Evolutionary conservation across 495 filamentous ascomycete species (phyloP).

Genomic region (Pyronema omphalodes): DNA sequence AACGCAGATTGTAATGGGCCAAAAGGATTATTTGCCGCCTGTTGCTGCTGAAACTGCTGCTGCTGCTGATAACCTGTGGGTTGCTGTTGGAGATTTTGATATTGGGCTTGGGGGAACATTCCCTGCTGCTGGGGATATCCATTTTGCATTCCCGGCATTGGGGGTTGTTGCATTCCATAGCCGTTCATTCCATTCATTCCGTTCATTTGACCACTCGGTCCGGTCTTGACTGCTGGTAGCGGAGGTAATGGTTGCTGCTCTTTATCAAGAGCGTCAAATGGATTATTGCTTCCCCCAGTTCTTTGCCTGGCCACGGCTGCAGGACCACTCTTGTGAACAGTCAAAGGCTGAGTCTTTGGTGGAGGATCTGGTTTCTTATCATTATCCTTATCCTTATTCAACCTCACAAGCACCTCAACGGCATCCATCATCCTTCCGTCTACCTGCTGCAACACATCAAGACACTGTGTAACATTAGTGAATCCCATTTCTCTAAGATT

Average conservation of each 20-base stretch:
- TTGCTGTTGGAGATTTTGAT: constrained; percentile 26
- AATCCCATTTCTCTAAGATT: constrained; percentile 86
- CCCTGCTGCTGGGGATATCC: constrained; percentile 1
- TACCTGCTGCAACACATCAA: constrained; percentile 56
- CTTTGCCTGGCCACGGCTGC: constrained; percentile 17
- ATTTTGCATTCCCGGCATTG: constrained; percentile 7
- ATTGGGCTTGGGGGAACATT: constrained; percentile 3
- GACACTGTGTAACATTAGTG: constrained; percentile 60
- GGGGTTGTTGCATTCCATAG: constrained; percentile 26
- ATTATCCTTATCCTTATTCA: constrained; percentile 32
- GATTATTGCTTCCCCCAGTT: constrained; percentile 32
- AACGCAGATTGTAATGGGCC: no score
- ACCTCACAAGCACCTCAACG: constrained; percentile 58
- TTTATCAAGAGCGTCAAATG: constrained; percentile 38
- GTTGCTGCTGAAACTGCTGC: constrained; percentile 25
- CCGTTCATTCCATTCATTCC: neutral
- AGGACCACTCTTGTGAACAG: constrained; percentile 29
- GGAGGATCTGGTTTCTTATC: constrained; percentile 37
- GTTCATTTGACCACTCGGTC: neutral
- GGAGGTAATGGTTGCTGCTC: constrained; percentile 19
- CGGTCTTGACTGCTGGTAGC: neutral
- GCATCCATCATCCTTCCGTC: constrained; percentile 69
- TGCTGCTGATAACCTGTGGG: constrained; percentile 23
- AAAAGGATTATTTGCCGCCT: no score
- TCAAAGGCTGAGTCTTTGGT: constrained; percentile 25